Percentiles rank a stretch among this genome's conserved stretches.
These are phyloP conservation scores for Pulicaria dysenterica DNA, from an alignment of 129 eudicot genomes.

Conservation along the genomic window DNA sequence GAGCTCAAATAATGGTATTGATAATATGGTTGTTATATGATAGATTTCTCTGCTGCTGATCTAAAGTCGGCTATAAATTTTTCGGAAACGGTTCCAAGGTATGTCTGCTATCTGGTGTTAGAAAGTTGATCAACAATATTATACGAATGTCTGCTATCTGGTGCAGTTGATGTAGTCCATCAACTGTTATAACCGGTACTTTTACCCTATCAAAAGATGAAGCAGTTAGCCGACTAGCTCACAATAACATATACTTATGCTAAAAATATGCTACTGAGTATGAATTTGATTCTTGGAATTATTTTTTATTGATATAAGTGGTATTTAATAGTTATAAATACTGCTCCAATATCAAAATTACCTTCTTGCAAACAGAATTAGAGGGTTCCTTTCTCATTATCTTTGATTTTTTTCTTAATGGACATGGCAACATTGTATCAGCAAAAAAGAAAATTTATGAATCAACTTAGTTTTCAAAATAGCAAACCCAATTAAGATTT, in stretches of 20 bases:
- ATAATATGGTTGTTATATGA: too few species aligned
- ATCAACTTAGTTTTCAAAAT: not conserved
- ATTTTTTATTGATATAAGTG: too few species aligned
- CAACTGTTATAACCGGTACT: constrained; percentile 61
- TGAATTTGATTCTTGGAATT: not conserved
- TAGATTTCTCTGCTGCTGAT: too few species aligned
- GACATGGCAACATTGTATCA: constrained; percentile 83
- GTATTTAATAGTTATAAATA: too few species aligned
- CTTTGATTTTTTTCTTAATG: constrained; percentile 15
- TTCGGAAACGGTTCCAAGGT: too few species aligned
- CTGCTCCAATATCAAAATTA: too few species aligned
- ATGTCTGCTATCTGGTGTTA: too few species aligned
- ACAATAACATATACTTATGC: not conserved
- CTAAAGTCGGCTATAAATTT: too few species aligned
- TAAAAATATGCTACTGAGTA: not conserved
- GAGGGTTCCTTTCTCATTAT: constrained; percentile 14
- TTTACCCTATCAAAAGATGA: constrained; percentile 42
- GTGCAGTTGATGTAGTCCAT: constrained; percentile 87
- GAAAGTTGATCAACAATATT: too few species aligned
- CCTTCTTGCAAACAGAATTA: constrained; percentile 42
- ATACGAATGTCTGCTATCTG: too few species aligned
- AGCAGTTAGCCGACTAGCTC: constrained; percentile 4
- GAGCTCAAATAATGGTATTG: too few species aligned
- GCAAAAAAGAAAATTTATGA: constrained; percentile 28
- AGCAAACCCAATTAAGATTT: not conserved